phyloP scores from a whole-genome alignment of 208 protist genomes.

The Vickermania ingenoplastis region DNA sequence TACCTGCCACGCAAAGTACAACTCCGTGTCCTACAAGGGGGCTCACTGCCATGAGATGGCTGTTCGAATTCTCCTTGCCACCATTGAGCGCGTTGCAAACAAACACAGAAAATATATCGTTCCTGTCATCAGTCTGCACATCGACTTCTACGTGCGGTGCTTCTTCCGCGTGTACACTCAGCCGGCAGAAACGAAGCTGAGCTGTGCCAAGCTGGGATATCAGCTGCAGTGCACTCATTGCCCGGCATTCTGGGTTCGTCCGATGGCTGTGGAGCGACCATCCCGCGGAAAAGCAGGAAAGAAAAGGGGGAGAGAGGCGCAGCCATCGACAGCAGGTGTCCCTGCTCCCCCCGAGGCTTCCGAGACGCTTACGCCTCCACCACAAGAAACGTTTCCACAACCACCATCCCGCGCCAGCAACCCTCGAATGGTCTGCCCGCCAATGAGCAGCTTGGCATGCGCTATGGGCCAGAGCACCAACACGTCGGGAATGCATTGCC shows the following conservation, averaged over 20 bases:
- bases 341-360: not conserved
- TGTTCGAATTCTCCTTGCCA: slow-evolving; percentile 94
- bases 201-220: slow-evolving; percentile 78
- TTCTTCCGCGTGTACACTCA: slow-evolving; percentile 96
- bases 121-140: slow-evolving; percentile 93
- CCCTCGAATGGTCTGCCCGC: slow-evolving; percentile 32
- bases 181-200: slow-evolving; percentile 83
- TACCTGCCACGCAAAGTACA: slow-evolving; percentile 97
- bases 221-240: slow-evolving; percentile 95
- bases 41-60: slow-evolving; percentile 93
- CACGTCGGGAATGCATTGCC: slow-evolving; percentile 30
- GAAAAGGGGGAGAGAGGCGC: not conserved
- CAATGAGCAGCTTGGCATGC: slow-evolving; percentile 9
- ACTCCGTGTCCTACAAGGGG: slow-evolving; percentile 82
- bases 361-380: not conserved
- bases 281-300: not conserved
- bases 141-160: slow-evolving; percentile 99
- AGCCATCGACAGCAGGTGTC: no score
- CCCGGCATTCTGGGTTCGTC: slow-evolving; percentile 87
- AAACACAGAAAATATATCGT: slow-evolving; percentile 94
- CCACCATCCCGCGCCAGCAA: slow-evolving; percentile 26
- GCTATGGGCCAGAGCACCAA: not conserved
- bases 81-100: slow-evolving; percentile 89
- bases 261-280: slow-evolving; percentile 51
- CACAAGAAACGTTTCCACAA: slow-evolving; percentile 28